A percentile compares a stretch with the other conserved stretches of the same genome.
Conservation (phyloP, 2,329 filamentous ascomycete species). For the Acrodontium crateriforme region DNA sequence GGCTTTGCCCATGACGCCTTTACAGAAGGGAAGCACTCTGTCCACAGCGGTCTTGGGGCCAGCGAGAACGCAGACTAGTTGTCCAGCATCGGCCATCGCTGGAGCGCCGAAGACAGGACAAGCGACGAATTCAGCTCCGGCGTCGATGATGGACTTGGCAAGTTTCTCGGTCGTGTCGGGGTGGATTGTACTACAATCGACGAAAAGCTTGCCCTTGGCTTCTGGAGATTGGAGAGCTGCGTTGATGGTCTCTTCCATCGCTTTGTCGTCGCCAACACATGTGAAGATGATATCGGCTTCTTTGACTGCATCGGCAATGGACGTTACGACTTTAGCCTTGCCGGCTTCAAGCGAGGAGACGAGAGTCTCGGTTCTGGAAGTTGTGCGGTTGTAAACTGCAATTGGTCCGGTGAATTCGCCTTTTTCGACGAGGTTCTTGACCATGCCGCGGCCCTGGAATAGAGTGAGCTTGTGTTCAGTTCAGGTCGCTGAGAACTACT, state of each 20-base stretch:
- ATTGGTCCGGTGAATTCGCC: conserved; percentile 57
- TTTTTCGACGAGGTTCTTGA: conserved; percentile 69
- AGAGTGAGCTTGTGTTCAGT: too few relatives aligned
- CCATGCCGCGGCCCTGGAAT: conserved; percentile 73
- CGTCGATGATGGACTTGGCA: conserved; percentile 41
- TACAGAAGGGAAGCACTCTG: conserved; percentile 55
- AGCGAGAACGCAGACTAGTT: conserved; percentile 59
- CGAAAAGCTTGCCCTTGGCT: conserved; percentile 68
- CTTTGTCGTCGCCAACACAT: conserved; percentile 65
- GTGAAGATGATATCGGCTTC: conserved; percentile 68
- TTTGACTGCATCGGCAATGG: conserved; percentile 51
- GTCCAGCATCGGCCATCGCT: conserved; percentile 54
- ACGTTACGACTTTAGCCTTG: conserved; percentile 50
- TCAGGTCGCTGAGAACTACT: too few relatives aligned
- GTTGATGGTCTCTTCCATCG: conserved; percentile 49
- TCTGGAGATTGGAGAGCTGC: conserved; percentile 38
- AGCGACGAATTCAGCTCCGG: conserved; percentile 62
- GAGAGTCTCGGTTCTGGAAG: conserved; percentile 50
- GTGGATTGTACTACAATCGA: conserved; percentile 81
- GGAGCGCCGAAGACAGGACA: conserved; percentile 61
- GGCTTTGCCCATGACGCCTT: conserved; percentile 54
- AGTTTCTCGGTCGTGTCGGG: conserved; percentile 62
- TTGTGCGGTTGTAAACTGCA: conserved; percentile 68
- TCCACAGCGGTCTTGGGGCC: conserved; percentile 48
- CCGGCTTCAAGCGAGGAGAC: conserved; percentile 41